Evolutionary conservation across 2,329 filamentous ascomycete species (phyloP), one percentile per base, ranked within the genome.

Genomic region (Colletotrichum sp.): DNA sequence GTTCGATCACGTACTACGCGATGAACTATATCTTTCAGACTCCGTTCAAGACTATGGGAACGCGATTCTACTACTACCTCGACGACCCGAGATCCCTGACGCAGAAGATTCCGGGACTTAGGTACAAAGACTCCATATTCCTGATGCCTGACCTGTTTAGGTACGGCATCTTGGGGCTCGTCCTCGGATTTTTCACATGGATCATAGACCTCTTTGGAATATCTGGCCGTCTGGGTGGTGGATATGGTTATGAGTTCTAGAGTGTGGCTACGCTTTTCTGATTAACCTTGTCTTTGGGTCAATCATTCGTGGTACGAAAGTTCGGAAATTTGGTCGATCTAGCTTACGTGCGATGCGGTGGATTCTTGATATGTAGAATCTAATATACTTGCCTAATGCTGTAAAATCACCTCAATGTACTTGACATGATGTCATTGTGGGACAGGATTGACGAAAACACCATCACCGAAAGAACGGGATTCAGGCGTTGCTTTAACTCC

Each of bases 241-340:
- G 44, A 3, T 76, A 76, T 18, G 74, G 64, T 2, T 73, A 73
- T 24, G 64, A 63, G 1, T 76, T 76, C 9, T 76, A 52, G 73
- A 73, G 18, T 1, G 15, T 18, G n/a, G n/a, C 28, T 13, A n/a
- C 0, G 18, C 26, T 5, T n/a, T 7, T 21, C 0, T 52, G n/a
- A 52, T 52, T 12, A 1, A 52, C 5, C n/a, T 52, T 52, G 10
- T 52, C 39, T 6, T 49, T 2, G 39, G 39, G 3, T 52, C 12
- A 18, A 3, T 52, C 1, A 12, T 49, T 12, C 6, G 44, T 49
- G 0, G 39, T 49, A 49, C 2, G 39, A 49, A 49, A 49, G 39
- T n/a, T n/a, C 18, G 1, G 9, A 1, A 0, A n/a, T n/a, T n/a
- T 6, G 18, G 39, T 49, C 0, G 18, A 12, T 49, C 18, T n/a